Conservation (phyloP, 441 rosid genomes). For the Mallotus repandus region DNA sequence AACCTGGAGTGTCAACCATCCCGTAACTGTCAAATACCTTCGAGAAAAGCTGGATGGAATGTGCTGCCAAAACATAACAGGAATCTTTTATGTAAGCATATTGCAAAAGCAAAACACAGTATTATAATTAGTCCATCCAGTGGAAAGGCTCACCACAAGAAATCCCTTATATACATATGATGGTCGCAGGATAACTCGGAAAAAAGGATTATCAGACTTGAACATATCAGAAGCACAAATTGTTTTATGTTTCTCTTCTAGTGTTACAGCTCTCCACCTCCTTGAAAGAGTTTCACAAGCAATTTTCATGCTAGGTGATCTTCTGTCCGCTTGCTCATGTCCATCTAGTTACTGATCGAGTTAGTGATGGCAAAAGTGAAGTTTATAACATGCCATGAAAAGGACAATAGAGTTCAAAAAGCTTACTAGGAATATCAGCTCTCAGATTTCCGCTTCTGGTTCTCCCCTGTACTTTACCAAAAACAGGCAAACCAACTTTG, state of each 20-base stretch:
- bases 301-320: neutral
- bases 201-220: constrained; percentile 38
- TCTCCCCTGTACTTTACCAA: constrained; percentile 12
- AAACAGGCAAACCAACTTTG: constrained; percentile 17
- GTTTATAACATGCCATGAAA: constrained; percentile 6
- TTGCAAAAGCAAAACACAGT: neutral
- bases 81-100: neutral
- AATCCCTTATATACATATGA: constrained; percentile 34
- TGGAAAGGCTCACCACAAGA: constrained; percentile 34
- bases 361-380: constrained; percentile 13
- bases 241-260: constrained; percentile 32
- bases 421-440: constrained; percentile 32
- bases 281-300: constrained; percentile 18
- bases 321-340: constrained; percentile 15
- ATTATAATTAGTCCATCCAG: neutral
- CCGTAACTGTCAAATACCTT: constrained; percentile 29
- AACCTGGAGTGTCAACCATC: constrained; percentile 33
- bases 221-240: constrained; percentile 32
- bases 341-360: constrained; percentile 14
- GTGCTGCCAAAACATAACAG: constrained; percentile 33
- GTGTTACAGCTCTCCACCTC: constrained; percentile 29
- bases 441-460: constrained; percentile 20
- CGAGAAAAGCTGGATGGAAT: constrained; percentile 37
- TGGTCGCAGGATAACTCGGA: constrained; percentile 35
- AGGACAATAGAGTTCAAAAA: neutral